These are phyloP conservation scores for Diversispora epigaea DNA, from an alignment of 192 early-diverging fungal species.

Conservation along the genomic window DNA sequence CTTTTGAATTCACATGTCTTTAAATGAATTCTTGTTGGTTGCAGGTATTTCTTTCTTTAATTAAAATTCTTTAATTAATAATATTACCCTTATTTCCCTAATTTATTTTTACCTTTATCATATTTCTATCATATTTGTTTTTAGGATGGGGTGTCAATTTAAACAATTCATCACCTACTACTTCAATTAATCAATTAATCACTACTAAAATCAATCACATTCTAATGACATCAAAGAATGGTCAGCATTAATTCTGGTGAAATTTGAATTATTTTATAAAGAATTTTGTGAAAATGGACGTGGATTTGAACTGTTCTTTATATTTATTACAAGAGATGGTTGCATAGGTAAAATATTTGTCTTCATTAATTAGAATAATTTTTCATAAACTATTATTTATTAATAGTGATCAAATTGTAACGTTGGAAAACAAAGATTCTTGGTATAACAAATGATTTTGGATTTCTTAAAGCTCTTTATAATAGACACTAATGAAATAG, in stretches of 20 bases:
- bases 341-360: slow-evolving; percentile 60
- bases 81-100: background rate
- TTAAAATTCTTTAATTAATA: background rate
- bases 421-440: slow-evolving; percentile 65
- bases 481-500: slow-evolving; percentile 42
- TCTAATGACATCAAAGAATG: slow-evolving; percentile 49
- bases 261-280: slow-evolving; percentile 75
- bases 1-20: slow-evolving; percentile 82
- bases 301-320: slow-evolving; percentile 73
- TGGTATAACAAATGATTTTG: slow-evolving; percentile 74
- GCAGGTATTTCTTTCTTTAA: slow-evolving; percentile 57
- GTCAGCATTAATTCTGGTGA: slow-evolving; percentile 62
- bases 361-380: too few species aligned
- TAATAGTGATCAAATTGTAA: slow-evolving; percentile 63
- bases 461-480: slow-evolving; percentile 72
- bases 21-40: slow-evolving; percentile 73
- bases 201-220: slow-evolving; percentile 52
- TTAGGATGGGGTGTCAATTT: slow-evolving; percentile 85
- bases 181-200: slow-evolving; percentile 85
- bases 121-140: slow-evolving; percentile 5
- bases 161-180: slow-evolving; percentile 80
- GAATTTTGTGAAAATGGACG: slow-evolving; percentile 59
- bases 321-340: slow-evolving; percentile 82
- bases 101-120: too few species aligned
- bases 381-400: slow-evolving; percentile 3